Conservation (phyloP, 1,284 basidiomycete genomes). For the Phylloporus gajari region DNA sequence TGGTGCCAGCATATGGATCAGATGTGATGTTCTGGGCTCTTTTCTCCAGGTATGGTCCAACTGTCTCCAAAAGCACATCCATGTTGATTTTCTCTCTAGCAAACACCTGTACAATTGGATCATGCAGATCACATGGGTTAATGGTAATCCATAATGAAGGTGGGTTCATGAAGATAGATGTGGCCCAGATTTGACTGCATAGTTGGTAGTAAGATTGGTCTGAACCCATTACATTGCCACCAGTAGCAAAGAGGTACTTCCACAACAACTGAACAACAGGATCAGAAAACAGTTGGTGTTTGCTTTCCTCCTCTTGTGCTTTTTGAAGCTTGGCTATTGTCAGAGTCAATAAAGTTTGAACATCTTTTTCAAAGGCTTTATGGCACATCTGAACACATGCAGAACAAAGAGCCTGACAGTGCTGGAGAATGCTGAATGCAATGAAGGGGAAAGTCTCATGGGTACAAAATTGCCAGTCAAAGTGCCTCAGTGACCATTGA, state of each 20-base stretch:
- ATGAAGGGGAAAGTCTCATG: background rate
- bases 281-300: background rate
- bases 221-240: background rate
- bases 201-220: background rate
- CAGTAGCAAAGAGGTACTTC: background rate
- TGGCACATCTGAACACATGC: background rate
- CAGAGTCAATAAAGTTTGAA: background rate
- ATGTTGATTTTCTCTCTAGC: conserved; percentile 51
- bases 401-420: background rate
- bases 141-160: conserved; percentile 25
- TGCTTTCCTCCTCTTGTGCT: background rate
- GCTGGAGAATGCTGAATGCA: background rate
- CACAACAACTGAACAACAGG: background rate
- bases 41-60: conserved; percentile 39
- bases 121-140: conserved; percentile 43
- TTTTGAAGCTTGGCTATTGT: background rate
- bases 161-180: conserved; percentile 20
- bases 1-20: conserved; percentile 51
- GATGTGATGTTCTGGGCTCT: conserved; percentile 46
- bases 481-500: background rate
- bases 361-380: background rate
- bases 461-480: background rate
- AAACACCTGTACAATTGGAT: conserved; percentile 51
- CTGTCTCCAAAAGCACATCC: conserved; percentile 40
- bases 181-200: conserved; percentile 25